Percentiles rank a stretch among this genome's conserved stretches.
phyloP scores from a whole-genome alignment of 2,329 filamentous ascomycete genomes.

The Neopestalotiopsis sp. region DNA sequence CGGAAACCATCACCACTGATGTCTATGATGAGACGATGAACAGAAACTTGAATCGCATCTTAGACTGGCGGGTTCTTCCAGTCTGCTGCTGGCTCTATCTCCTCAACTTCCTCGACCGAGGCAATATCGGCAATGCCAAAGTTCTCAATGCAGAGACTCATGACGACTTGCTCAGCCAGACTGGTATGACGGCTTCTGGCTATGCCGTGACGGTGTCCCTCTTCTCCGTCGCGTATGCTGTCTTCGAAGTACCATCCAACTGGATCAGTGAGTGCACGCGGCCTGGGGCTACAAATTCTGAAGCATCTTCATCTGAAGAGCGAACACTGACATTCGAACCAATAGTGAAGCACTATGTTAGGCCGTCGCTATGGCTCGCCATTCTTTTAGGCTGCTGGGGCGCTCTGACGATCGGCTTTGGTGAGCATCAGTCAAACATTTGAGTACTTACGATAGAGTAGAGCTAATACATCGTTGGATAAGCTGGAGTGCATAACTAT shows the following conservation, averaged over 20 bases:
- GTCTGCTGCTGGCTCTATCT: constrained; percentile 62
- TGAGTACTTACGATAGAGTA: no score
- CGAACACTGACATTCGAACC: background rate
- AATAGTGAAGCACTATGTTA: constrained; percentile 59
- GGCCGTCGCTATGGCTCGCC: constrained; percentile 67
- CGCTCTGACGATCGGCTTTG: constrained; percentile 24
- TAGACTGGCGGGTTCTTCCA: constrained; percentile 41
- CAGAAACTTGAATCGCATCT: constrained; percentile 26
- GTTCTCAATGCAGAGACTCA: constrained; percentile 42
- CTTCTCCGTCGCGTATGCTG: constrained; percentile 71
- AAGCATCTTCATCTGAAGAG: no score
- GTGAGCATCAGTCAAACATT: background rate
- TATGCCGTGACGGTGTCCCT: constrained; percentile 60
- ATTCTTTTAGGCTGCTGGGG: constrained; percentile 59
- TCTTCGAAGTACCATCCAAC: constrained; percentile 68
- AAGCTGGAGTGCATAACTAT: constrained; percentile 29
- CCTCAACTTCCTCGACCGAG: constrained; percentile 60
- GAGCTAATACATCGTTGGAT: background rate
- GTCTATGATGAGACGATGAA: constrained; percentile 25
- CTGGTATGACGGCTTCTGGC: constrained; percentile 50
- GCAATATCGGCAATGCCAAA: constrained; percentile 56
- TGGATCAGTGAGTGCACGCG: constrained; percentile 45
- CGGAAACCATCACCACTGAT: constrained; percentile 11
- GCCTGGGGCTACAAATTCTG: no score
- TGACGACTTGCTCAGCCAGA: constrained; percentile 44